Base-by-base conservation (phyloP, 441 rosid genomes). In the Eutrema salsugineum region DNA sequence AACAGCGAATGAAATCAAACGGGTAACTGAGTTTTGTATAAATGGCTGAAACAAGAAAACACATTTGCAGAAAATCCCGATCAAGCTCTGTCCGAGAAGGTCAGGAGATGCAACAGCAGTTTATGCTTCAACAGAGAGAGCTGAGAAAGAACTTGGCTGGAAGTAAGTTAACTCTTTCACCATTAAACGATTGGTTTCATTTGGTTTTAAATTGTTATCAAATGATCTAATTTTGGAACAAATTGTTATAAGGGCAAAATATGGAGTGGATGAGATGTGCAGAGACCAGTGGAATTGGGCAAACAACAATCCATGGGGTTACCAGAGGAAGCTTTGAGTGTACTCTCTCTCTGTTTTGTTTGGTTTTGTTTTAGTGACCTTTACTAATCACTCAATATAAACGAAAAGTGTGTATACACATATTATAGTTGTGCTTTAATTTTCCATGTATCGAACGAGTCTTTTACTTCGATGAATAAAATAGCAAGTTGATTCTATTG, bases 61-160 rank as follows among this genome's bases (percentile, higher is more conserved):
- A 58, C 68, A 2, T 67, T 30, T 83, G 72, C 92, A 94, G 98
- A 86, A 88, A 85, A 92, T 95, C 64, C 98, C 96, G 0, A 20
- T 80, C 51, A 92, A 92, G 79, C 76, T 87, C 0, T 90, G 97
- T 70, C 90, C 90, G 17, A 87, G 96, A 78, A 87, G 97, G 61
- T 77, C 91, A 16, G 99, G 97, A 75, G 97, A 94, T 76, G 97
- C 97, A 64, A 92, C 97, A 5, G 91, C 75, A 30, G 99, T 94
- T 19, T 92, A 85, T 67, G 96, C 98, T 60, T 83, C 93, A 12
- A 89, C 90, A 0, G 88, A 89, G 73, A 87, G 70, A 70, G 98
- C 99, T 62, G 81, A 83, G 66, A 89, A 70, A 72, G 97, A 92
- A 84, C 99, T 94, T 65, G 91, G 90, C 46, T 95, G 98, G 97